Evolutionary conservation across 345 rosid species (phyloP).

Genomic region (Trapa bicornis): DNA sequence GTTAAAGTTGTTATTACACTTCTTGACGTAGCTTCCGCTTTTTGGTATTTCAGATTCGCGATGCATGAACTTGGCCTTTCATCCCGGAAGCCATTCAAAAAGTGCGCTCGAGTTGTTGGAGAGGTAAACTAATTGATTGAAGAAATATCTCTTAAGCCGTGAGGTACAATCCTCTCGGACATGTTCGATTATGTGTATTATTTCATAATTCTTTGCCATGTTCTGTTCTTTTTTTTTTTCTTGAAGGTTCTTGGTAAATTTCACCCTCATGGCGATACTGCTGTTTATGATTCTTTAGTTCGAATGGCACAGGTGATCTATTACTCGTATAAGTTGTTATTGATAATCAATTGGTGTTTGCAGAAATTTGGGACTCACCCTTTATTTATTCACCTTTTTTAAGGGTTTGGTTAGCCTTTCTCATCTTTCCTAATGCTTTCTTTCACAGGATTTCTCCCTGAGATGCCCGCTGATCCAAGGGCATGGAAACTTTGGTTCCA

Average conservation of each 20-base stretch:
- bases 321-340: background rate
- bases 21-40: background rate
- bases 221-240: background rate
- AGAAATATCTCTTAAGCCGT: background rate
- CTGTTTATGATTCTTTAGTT: conserved; percentile 87
- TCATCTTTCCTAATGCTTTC: background rate
- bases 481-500: conserved; percentile 93
- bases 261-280: conserved; percentile 93
- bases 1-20: background rate
- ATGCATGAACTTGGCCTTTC: conserved; percentile 95
- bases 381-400: background rate
- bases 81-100: conserved; percentile 80
- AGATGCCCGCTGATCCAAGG: conserved; percentile 83
- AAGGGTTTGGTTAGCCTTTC: background rate
- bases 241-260: conserved; percentile 84
- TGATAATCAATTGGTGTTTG: background rate
- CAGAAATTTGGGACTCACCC: background rate
- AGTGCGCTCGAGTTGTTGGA: conserved; percentile 98
- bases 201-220: background rate
- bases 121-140: conserved; percentile 37
- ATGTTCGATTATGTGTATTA: background rate
- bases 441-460: conserved; percentile 62
- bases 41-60: conserved; percentile 44
- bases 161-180: background rate
- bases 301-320: conserved; percentile 90